Conservation (phyloP, 768 basidiomycete species). For the Podaxis sp. region DNA sequence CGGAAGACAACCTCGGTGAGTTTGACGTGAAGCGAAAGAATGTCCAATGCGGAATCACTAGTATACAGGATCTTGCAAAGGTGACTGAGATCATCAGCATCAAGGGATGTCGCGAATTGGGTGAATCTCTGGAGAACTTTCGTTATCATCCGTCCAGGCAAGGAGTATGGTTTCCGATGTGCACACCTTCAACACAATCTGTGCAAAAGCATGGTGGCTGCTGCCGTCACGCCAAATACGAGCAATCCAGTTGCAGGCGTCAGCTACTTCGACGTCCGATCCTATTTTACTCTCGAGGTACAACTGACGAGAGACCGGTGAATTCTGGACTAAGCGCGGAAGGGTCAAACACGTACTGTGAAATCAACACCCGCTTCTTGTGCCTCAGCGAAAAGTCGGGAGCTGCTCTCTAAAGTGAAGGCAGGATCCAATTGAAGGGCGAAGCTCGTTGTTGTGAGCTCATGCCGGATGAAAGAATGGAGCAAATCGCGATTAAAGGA, state of each 20-base stretch:
- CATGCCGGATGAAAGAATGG: conserved; percentile 47
- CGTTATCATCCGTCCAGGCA: not conserved
- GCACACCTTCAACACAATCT: conserved; percentile 52
- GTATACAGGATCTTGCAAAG: conserved; percentile 64
- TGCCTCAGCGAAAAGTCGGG: conserved; percentile 53
- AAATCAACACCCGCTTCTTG: conserved; percentile 57
- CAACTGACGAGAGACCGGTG: conserved; percentile 27
- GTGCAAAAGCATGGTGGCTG: conserved; percentile 55
- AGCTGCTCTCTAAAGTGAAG: conserved; percentile 41
- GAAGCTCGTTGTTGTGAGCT: conserved; percentile 51
- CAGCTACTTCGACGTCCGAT: conserved; percentile 39
- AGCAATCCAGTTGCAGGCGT: conserved; percentile 34
- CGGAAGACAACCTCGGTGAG: conserved; percentile 63
- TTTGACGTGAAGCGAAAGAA: conserved; percentile 62
- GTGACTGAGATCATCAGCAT: conserved; percentile 67
- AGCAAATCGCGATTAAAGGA: conserved; percentile 47
- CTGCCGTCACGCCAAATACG: conserved; percentile 52
- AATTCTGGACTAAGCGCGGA: conserved; percentile 4
- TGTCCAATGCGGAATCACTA: conserved; percentile 57
- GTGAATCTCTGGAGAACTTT: conserved; percentile 47
- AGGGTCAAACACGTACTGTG: conserved; percentile 36
- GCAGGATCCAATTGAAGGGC: conserved; percentile 48
- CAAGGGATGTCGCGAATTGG: conserved; percentile 44
- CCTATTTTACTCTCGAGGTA: conserved; percentile 58
- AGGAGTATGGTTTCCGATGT: not conserved